These are phyloP conservation scores for Scolecobasidium constrictum DNA, from an alignment of 2,329 filamentous ascomycete species.

Conservation along the genomic window DNA sequence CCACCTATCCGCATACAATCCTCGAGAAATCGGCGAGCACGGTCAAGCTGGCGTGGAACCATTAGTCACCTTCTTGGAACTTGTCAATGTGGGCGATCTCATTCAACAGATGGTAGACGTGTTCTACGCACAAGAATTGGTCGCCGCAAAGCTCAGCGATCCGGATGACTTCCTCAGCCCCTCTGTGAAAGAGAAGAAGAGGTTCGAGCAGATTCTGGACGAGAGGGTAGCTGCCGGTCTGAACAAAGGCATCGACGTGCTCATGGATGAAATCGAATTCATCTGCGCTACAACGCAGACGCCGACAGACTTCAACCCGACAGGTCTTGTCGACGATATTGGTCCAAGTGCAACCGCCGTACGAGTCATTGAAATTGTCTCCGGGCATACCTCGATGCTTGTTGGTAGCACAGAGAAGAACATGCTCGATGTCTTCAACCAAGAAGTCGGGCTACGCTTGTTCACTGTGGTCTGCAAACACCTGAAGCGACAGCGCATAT, in stretches of 20 bases:
- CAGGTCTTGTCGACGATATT: conserved; percentile 38
- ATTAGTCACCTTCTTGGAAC: conserved; percentile 87
- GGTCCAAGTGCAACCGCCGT: conserved; percentile 71
- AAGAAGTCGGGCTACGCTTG: conserved; percentile 86
- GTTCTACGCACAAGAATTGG: conserved; percentile 93
- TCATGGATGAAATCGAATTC: conserved; percentile 98
- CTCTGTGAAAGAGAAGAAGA: conserved; percentile 89
- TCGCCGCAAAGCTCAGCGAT: conserved; percentile 71
- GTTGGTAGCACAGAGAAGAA: conserved; percentile 93
- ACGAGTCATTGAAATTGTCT: conserved; percentile 74
- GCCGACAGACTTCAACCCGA: conserved; percentile 83
- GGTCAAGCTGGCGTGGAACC: conserved; percentile 65
- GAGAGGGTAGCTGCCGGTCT: conserved; percentile 90
- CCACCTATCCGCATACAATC: conserved; percentile 85
- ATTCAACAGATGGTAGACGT: conserved; percentile 99
- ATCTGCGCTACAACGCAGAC: conserved; percentile 79
- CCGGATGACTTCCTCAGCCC: conserved; percentile 91
- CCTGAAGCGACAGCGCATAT: conserved; percentile 89
- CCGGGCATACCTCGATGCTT: conserved; percentile 84
- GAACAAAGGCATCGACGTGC: conserved; percentile 94
- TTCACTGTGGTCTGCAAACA: conserved; percentile 94
- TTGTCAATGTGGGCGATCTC: conserved; percentile 94
- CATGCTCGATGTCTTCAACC: conserved; percentile 96
- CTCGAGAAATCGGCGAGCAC: conserved; percentile 66
- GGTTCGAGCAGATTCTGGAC: conserved; percentile 97